Evolutionary conservation across 2,329 filamentous ascomycete genomes (phyloP).

Genomic region (Nectriaceae sp.): DNA sequence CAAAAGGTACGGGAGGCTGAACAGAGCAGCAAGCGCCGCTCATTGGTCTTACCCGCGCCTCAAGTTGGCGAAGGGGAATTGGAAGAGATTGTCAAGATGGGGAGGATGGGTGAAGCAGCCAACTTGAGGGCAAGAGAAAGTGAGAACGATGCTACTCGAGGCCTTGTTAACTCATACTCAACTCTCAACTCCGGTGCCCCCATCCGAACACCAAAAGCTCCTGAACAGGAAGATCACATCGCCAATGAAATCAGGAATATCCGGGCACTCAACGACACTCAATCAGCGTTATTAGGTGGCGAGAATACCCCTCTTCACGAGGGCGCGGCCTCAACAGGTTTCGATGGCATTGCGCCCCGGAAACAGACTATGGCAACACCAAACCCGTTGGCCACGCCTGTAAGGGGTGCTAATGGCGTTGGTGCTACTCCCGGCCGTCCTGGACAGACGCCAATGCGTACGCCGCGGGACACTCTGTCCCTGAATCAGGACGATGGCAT

Average conservation of each 20-base stretch:
- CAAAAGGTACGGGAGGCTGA: constrained; percentile 95
- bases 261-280: constrained; percentile 85
- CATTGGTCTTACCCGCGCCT: constrained; percentile 81
- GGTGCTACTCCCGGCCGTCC: constrained; percentile 69
- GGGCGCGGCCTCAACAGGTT: constrained; percentile 79
- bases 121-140: constrained; percentile 72
- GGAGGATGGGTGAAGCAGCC: constrained; percentile 86
- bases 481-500: constrained; percentile 74
- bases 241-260: constrained; percentile 97
- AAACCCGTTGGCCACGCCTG: constrained; percentile 91
- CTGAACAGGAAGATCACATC: constrained; percentile 91
- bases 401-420: constrained; percentile 64
- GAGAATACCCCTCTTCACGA: constrained; percentile 91
- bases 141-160: constrained; percentile 82
- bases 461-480: constrained; percentile 83
- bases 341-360: constrained; percentile 80
- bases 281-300: constrained; percentile 89
- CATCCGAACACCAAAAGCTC: constrained; percentile 87
- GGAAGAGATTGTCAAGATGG: constrained; percentile 99
- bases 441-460: constrained; percentile 83
- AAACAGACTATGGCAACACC: constrained; percentile 85
- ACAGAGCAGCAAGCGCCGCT: constrained; percentile 88
- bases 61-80: constrained; percentile 92
- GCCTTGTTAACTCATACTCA: constrained; percentile 84
- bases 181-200: constrained; percentile 79